Conservation (phyloP, 2,329 filamentous ascomycete genomes). For the Dactylonectria estremocensis region DNA sequence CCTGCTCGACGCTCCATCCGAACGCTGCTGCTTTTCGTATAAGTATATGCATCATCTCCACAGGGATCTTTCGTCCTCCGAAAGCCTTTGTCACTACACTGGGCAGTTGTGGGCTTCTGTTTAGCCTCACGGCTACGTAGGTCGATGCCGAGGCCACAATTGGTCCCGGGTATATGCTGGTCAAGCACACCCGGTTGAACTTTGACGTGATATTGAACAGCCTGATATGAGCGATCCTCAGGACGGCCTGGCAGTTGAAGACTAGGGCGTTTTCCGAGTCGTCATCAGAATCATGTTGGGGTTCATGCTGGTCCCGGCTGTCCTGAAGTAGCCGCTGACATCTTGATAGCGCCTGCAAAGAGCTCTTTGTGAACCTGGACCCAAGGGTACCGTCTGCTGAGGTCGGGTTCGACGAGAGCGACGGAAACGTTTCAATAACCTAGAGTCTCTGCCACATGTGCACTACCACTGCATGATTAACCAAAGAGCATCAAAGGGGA, state of each 20-base stretch:
- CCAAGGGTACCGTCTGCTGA: too few species aligned
- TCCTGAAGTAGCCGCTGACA: slow-evolving; percentile 6
- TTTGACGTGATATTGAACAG: slow-evolving; percentile 5
- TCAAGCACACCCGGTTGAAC: not conserved
- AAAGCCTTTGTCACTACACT: slow-evolving; percentile 18
- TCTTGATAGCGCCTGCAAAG: slow-evolving; percentile 10
- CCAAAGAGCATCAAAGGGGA: not conserved
- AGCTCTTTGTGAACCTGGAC: too few species aligned
- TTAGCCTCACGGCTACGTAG: slow-evolving; percentile 13
- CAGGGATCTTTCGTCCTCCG: slow-evolving; percentile 23
- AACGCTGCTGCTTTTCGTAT: slow-evolving; percentile 35
- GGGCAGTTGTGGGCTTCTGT: slow-evolving; percentile 14
- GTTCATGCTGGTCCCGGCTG: not conserved
- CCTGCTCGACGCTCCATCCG: slow-evolving; percentile 33
- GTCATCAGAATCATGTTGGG: not conserved
- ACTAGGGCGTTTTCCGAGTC: slow-evolving; percentile 5
- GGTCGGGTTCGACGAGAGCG: too few species aligned
- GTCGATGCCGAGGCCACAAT: slow-evolving; percentile 9
- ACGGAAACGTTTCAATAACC: too few species aligned
- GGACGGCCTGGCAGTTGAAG: slow-evolving; percentile 30
- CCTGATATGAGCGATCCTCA: slow-evolving; percentile 25
- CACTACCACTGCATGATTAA: slow-evolving; percentile 30
- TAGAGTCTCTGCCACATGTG: slow-evolving; percentile 28
- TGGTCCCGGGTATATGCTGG: not conserved
- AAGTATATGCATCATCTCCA: slow-evolving; percentile 28